phyloP scores from a whole-genome alignment of 345 rosid genomes.

The Populus euphratica region DNA sequence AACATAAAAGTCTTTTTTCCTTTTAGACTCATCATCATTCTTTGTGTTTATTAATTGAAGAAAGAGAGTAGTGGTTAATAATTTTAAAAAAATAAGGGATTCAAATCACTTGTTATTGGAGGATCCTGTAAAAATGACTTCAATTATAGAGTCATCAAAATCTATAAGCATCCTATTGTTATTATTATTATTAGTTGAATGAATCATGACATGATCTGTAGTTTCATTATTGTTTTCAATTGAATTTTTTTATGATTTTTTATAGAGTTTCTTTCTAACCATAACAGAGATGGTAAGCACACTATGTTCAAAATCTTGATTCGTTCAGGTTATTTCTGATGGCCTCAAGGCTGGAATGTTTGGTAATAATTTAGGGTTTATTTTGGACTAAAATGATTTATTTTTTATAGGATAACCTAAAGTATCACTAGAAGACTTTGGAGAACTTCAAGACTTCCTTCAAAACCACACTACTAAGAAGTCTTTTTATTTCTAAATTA shows the following conservation, averaged over 20 bases:
- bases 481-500: not conserved
- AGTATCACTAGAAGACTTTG: constrained; percentile 24
- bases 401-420: constrained; percentile 24
- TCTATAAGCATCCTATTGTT: constrained; percentile 38
- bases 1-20: no score
- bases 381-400: constrained; percentile 11
- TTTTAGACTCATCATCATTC: no score
- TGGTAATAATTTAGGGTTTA: not conserved
- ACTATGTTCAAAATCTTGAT: constrained; percentile 29
- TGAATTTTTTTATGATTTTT: not conserved
- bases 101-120: constrained; percentile 88
- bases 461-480: constrained; percentile 25
- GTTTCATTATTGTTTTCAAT: not conserved
- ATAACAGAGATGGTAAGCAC: constrained; percentile 36
- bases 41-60: no score
- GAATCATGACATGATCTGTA: not conserved
- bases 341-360: constrained; percentile 34
- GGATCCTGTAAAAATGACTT: constrained; percentile 98
- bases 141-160: constrained; percentile 91
- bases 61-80: no score
- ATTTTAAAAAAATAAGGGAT: constrained; percentile 32
- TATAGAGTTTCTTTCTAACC: constrained; percentile 26
- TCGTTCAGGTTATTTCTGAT: constrained; percentile 18
- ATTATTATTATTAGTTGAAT: no score
- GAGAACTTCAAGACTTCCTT: constrained; percentile 30